Evolutionary conservation across 2,329 filamentous ascomycete species (phyloP).

Genomic region (Verticillium albo-atrum): DNA sequence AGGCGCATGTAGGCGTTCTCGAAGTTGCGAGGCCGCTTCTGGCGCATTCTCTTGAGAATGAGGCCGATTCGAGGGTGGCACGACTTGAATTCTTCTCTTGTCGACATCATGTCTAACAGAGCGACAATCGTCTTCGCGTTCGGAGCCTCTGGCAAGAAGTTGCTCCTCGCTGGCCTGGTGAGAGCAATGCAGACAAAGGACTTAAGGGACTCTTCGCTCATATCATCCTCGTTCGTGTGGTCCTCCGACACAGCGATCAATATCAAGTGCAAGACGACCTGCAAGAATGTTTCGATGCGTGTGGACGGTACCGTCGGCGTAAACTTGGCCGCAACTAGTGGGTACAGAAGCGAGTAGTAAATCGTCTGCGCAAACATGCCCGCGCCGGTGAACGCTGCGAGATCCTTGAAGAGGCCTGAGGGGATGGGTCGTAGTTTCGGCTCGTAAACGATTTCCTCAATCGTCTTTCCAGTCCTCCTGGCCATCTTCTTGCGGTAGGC

Average conservation of each 20-base stretch:
- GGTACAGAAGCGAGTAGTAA: slow-evolving; percentile 82
- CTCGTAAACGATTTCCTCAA: slow-evolving; percentile 86
- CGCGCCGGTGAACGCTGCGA: slow-evolving; percentile 77
- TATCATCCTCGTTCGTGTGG: slow-evolving; percentile 50
- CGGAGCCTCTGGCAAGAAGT: slow-evolving; percentile 53
- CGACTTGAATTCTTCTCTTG: slow-evolving; percentile 71
- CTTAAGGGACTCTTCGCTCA: slow-evolving; percentile 38
- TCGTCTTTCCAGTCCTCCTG: slow-evolving; percentile 76
- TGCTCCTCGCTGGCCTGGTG: slow-evolving; percentile 56
- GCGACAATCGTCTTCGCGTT: slow-evolving; percentile 59
- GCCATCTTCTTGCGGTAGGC: slow-evolving; percentile 85
- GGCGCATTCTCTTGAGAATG: slow-evolving; percentile 78
- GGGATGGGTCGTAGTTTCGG: slow-evolving; percentile 74
- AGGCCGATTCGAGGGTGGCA: slow-evolving; percentile 81
- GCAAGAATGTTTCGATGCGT: slow-evolving; percentile 84
- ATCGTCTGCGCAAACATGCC: slow-evolving; percentile 86
- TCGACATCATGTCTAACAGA: slow-evolving; percentile 56
- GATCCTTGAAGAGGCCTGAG: slow-evolving; percentile 69
- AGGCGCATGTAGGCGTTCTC: slow-evolving; percentile 60
- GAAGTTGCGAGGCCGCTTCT: slow-evolving; percentile 73
- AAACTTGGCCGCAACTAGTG: slow-evolving; percentile 61
- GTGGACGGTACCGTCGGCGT: slow-evolving; percentile 75
- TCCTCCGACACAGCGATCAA: slow-evolving; percentile 87
- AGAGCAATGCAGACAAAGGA: slow-evolving; percentile 75
- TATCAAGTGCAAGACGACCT: slow-evolving; percentile 83